Evolutionary conservation across 805 yeast species (phyloP), one percentile per base, ranked within the genome.

Genomic region (Yamadazyma akitaensis): DNA sequence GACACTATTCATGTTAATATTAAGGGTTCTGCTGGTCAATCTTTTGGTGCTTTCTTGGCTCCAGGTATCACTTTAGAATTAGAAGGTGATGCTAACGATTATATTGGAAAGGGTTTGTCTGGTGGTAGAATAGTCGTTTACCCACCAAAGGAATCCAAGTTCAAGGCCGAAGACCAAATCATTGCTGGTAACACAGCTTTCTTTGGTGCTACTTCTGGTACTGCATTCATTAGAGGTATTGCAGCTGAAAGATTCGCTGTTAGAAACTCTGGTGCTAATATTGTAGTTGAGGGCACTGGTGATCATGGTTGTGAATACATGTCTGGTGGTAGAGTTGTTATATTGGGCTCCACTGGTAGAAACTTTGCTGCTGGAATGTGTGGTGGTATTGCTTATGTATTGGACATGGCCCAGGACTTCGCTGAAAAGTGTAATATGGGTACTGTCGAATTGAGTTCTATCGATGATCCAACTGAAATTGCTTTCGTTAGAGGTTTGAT

Each of bases 191-290:
- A 92, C 77, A 92, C 97, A 37, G 94, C 97, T 68, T 81, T 92
- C 72, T 92, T 92, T 63, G 99, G 99, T 70, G 98, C 99, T 25
- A 94, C 98, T 13, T 81, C 94, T 24, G 99, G 99, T 66, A 70
- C 85, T 51, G 96, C 96, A 8, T 92, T 88, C 70, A 84, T 92
- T 68, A 79, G 96, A 56, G 99, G 99, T 78, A 82, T 91, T 67
- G 98, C 97, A 35, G 98, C 99, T 53, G 99, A 92, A 76, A 84
- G 99, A 69, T 92, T 92, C 67, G 96, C 96, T 16, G 99, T 92
- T 49, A 87, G 99, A 76, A 92, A 92, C 79, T 94, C 98, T 26
- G 99, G 99, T 68, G 98, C 98, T 37, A 85, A 85, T 46, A 94
- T 96, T 53, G 97, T 94, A 51, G 90, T 89, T 55, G 99, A 92